These are phyloP conservation scores for Vitis hybrid DNA, from an alignment of 177 flowering plant genomes.

Conservation along the genomic window DNA sequence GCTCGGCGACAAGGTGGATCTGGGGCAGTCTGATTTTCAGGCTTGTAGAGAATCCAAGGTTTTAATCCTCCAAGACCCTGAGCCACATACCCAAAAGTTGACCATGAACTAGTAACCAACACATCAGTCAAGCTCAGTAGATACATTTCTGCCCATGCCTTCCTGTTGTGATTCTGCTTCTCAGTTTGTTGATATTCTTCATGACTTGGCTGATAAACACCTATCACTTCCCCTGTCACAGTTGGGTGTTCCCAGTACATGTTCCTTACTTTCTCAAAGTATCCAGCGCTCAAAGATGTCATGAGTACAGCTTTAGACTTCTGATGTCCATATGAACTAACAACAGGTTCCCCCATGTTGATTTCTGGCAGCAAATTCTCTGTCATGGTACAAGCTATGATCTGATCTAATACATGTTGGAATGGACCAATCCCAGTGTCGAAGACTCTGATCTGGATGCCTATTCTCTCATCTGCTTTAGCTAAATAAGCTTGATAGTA, in stretches of 20 bases:
- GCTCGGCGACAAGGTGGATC: slow-evolving; percentile 76
- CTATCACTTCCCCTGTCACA: slow-evolving; percentile 60
- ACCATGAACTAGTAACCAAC: slow-evolving; percentile 82
- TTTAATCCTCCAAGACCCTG: slow-evolving; percentile 79
- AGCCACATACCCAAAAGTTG: slow-evolving; percentile 92
- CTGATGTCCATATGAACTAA: slow-evolving; percentile 15
- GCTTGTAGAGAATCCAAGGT: slow-evolving; percentile 83
- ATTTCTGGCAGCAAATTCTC: slow-evolving; percentile 71
- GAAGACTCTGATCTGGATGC: slow-evolving; percentile 80
- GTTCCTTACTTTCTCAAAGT: slow-evolving; percentile 58
- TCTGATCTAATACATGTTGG: slow-evolving; percentile 65
- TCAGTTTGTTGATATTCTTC: slow-evolving; percentile 68
- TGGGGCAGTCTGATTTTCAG: slow-evolving; percentile 57
- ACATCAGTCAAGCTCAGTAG: slow-evolving; percentile 64
- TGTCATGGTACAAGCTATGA: slow-evolving; percentile 54
- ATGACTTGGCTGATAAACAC: slow-evolving; percentile 82
- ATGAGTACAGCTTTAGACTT: slow-evolving; percentile 58
- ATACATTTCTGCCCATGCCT: slow-evolving; percentile 90
- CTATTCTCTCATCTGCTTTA: slow-evolving; percentile 69
- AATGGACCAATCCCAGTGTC: slow-evolving; percentile 54
- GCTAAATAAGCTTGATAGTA: slow-evolving; percentile 73
- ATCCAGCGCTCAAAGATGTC: slow-evolving; percentile 65
- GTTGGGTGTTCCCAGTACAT: slow-evolving; percentile 79
- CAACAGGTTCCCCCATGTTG: slow-evolving; percentile 19
- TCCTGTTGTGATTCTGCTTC: slow-evolving; percentile 57